Evolutionary conservation across 495 filamentous ascomycete species (phyloP).

Genomic region (Penicillium tannophilum): DNA sequence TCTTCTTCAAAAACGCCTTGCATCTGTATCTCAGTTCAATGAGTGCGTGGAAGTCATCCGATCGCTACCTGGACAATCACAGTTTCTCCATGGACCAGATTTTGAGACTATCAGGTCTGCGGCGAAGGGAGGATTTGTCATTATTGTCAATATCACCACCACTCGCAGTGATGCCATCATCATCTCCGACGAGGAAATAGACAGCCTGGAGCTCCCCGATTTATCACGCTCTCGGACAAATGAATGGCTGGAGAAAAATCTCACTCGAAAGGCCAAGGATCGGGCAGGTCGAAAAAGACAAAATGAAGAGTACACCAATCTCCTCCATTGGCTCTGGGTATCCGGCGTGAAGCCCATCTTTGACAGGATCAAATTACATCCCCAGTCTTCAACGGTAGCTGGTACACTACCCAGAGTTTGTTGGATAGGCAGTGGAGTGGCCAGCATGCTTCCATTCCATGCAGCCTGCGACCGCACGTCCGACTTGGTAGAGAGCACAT

Average conservation of each 20-base stretch:
- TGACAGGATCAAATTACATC: background rate
- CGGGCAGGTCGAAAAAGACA: background rate
- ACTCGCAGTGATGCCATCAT: conserved; percentile 1
- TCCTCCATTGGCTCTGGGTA: background rate
- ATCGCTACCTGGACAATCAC: background rate
- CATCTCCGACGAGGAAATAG: background rate
- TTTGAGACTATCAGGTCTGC: background rate
- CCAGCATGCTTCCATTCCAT: conserved; percentile 26
- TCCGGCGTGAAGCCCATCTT: background rate
- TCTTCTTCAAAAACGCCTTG: background rate
- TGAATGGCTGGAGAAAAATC: background rate
- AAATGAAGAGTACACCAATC: background rate
- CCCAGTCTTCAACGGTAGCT: background rate
- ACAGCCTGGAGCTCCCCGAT: background rate
- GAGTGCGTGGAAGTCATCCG: background rate
- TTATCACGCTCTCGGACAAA: background rate
- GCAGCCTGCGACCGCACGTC: conserved; percentile 14
- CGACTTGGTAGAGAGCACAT: background rate
- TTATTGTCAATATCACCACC: background rate
- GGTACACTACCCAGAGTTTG: conserved; percentile 11
- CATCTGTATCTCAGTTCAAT: background rate
- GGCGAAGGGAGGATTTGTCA: background rate
- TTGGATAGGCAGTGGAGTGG: conserved; percentile 27
- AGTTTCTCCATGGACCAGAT: background rate
- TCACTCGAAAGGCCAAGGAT: background rate